These are phyloP conservation scores for Phytophthora hibernalis DNA, from an alignment of 352 stramenopile species.

Conservation along the genomic window DNA sequence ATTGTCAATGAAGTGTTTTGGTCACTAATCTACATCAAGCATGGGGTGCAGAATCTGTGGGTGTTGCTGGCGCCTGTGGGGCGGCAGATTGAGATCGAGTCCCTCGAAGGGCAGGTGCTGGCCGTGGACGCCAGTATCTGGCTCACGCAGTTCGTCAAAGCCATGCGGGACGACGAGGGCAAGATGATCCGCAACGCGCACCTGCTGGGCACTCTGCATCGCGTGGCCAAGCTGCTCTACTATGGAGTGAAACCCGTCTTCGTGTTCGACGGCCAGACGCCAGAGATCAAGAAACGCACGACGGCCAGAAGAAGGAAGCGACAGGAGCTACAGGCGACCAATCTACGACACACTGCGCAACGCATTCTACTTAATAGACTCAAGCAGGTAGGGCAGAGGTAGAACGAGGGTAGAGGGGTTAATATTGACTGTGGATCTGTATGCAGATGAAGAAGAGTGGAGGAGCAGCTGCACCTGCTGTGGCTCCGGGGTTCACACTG, in stretches of 20 bases:
- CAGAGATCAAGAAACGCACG: constrained; percentile 95
- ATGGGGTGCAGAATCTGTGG: constrained; percentile 99
- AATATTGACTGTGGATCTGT: neutral
- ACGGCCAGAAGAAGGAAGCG: constrained; percentile 66
- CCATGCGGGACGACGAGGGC: constrained; percentile 96
- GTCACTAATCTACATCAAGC: constrained; percentile 70
- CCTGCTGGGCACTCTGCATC: constrained; percentile 94
- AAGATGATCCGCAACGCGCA: constrained; percentile 96
- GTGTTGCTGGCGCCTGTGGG: constrained; percentile 95
- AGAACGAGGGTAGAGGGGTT: constrained; percentile 1
- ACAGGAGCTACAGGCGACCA: constrained; percentile 77
- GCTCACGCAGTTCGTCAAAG: constrained; percentile 99
- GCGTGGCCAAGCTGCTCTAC: constrained; percentile 95
- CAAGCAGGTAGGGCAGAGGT: constrained; percentile 67
- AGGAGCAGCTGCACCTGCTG: constrained; percentile 42
- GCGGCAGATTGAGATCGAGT: constrained; percentile 98
- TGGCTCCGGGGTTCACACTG: constrained; percentile 67
- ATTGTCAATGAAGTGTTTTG: too few relatives aligned
- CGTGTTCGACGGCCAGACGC: constrained; percentile 98
- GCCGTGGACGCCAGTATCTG: constrained; percentile 99
- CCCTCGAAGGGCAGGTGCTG: constrained; percentile 94
- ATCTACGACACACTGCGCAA: constrained; percentile 93
- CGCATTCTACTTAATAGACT: constrained; percentile 94
- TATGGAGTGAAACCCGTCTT: constrained; percentile 98
- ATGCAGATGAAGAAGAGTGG: constrained; percentile 75